Evolutionary conservation across 2,329 filamentous ascomycete genomes (phyloP).

Genomic region (Colletotrichum sp.): DNA sequence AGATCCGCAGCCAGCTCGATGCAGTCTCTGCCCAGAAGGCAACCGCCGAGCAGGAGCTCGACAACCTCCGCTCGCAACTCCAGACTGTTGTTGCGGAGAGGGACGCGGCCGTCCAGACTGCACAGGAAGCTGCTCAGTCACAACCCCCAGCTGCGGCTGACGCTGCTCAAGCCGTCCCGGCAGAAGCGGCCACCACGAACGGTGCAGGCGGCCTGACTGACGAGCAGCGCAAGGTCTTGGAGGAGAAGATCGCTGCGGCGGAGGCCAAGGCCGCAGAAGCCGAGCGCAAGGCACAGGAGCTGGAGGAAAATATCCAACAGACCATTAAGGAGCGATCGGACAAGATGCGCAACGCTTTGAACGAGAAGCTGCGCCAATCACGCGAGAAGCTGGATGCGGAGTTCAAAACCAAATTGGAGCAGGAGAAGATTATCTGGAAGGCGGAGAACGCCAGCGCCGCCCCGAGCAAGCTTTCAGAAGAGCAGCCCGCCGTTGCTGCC

Average conservation of each 20-base stretch:
- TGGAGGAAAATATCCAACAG: conserved; percentile 66
- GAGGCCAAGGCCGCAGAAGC: conserved; percentile 68
- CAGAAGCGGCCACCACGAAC: background rate
- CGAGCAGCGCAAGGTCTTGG: conserved; percentile 64
- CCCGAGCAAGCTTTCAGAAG: conserved; percentile 22
- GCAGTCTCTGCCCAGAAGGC: conserved; percentile 71
- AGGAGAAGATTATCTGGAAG: conserved; percentile 67
- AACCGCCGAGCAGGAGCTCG: conserved; percentile 68
- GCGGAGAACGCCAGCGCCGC: conserved; percentile 51
- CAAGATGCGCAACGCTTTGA: conserved; percentile 71
- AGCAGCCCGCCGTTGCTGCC: conserved; percentile 29
- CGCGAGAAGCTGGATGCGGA: conserved; percentile 51
- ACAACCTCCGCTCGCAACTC: conserved; percentile 62
- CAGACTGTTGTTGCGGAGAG: conserved; percentile 66
- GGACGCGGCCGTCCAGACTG: conserved; percentile 59
- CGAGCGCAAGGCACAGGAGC: conserved; percentile 66
- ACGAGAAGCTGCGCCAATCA: conserved; percentile 74
- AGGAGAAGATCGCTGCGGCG: conserved; percentile 61
- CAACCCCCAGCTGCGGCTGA: conserved; percentile 12
- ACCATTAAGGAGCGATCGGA: conserved; percentile 71
- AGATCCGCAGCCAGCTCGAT: conserved; percentile 66
- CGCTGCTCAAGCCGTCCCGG: background rate
- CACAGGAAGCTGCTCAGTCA: conserved; percentile 28
- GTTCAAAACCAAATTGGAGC: conserved; percentile 63
- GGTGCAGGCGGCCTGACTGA: conserved; percentile 48